Conservation (phyloP, 2,329 filamentous ascomycete species). For the Alternaria triticina region DNA sequence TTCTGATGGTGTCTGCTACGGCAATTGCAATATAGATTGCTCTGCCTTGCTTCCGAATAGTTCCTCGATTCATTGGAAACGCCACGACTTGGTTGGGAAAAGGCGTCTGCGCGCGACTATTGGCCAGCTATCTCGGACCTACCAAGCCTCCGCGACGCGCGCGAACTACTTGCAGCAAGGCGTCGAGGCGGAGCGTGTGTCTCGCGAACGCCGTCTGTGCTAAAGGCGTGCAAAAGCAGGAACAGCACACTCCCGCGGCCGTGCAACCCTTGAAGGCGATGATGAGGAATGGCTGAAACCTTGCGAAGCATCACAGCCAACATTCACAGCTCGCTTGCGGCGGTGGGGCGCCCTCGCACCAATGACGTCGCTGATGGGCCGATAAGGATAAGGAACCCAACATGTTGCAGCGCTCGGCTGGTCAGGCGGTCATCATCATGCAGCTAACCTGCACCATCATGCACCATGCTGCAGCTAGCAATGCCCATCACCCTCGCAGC, state of each 20-base stretch:
- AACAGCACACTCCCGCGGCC: conserved; percentile 22
- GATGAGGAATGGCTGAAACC: conserved; percentile 19
- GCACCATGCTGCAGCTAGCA: conserved; percentile 37
- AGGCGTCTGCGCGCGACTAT: conserved; percentile 5
- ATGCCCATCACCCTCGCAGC: conserved; percentile 33
- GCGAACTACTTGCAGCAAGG: conserved; percentile 1
- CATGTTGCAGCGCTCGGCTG: conserved; percentile 12
- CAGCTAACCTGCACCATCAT: conserved; percentile 1
- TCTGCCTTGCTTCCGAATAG: background rate
- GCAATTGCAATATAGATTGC: conserved; percentile 1
- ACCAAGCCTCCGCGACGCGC: background rate
- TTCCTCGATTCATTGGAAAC: conserved; percentile 15
- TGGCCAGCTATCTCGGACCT: conserved; percentile 13
- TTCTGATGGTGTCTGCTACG: background rate
- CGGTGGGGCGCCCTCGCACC: conserved; percentile 14
- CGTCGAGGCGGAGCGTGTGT: conserved; percentile 15
- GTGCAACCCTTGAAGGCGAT: conserved; percentile 16
- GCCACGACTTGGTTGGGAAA: conserved; percentile 10
- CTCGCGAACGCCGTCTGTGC: conserved; percentile 10
- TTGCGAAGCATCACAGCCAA: background rate
- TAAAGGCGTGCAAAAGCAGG: conserved; percentile 16
- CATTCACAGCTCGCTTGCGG: conserved; percentile 20
- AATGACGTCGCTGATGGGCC: conserved; percentile 28
- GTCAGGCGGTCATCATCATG: conserved; percentile 21
- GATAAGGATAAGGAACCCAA: conserved; percentile 33